phyloP scores from a whole-genome alignment of 192 early-diverging fungal species.

The Powellomyces hirtus region DNA sequence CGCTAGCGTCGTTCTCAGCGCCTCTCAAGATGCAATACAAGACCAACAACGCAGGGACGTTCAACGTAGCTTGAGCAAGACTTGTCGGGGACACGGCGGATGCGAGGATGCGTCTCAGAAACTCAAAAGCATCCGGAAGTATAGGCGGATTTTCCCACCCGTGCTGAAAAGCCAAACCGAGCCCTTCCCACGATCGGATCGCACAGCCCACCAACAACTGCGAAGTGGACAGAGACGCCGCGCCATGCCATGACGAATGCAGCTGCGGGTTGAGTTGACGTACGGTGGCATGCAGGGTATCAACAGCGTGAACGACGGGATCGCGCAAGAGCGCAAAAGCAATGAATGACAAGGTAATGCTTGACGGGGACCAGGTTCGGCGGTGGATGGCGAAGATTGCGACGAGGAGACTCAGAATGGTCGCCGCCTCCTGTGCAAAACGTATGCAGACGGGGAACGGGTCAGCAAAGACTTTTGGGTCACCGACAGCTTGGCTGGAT shows the following conservation, averaged over 20 bases:
- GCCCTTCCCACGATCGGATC: background rate
- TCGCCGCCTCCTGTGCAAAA: background rate
- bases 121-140: background rate
- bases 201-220: background rate
- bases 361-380: background rate
- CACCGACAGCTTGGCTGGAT: too few relatives aligned
- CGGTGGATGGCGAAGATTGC: background rate
- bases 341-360: background rate
- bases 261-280: background rate
- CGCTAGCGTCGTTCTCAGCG: too few relatives aligned
- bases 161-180: background rate
- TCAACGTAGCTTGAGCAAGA: background rate
- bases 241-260: too few relatives aligned
- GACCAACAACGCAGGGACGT: background rate
- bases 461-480: background rate
- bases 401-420: background rate
- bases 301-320: background rate
- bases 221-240: too few relatives aligned
- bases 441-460: background rate
- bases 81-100: background rate
- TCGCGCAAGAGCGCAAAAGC: background rate
- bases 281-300: background rate
- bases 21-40: background rate
- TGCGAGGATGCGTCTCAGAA: background rate
- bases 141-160: background rate